These are phyloP conservation scores for Friedmanniomyces simplex DNA, from an alignment of 495 filamentous ascomycete genomes.

Conservation along the genomic window DNA sequence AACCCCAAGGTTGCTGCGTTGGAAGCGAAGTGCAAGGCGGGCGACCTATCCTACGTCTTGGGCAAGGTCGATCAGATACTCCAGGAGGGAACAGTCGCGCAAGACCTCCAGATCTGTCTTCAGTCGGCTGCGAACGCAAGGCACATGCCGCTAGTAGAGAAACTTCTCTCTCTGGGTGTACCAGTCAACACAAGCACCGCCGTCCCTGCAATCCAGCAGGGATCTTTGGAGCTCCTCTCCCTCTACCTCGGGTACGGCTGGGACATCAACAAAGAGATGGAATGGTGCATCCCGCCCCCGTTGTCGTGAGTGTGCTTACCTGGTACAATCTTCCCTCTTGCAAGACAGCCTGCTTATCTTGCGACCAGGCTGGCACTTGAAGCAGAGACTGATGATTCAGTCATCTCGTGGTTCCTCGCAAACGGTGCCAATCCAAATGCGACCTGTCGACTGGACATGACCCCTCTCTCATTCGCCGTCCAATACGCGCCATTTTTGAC, in stretches of 20 bases:
- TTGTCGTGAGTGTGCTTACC: not conserved
- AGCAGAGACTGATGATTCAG: not conserved
- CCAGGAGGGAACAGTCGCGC: too few species aligned
- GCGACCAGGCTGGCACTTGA: not conserved
- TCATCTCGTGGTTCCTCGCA: not conserved
- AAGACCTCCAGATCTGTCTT: too few species aligned
- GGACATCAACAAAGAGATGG: conserved; percentile 4
- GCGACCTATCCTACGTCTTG: too few species aligned
- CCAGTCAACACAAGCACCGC: not conserved
- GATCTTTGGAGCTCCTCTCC: not conserved
- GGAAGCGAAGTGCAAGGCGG: too few species aligned
- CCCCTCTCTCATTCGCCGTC: not conserved
- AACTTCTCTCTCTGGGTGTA: not conserved
- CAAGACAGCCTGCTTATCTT: not conserved
- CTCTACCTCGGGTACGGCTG: not conserved
- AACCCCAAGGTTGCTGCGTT: too few species aligned
- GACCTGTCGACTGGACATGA: not conserved
- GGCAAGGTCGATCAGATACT: too few species aligned
- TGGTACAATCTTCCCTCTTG: too few species aligned
- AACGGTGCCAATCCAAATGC: conserved; percentile 2
- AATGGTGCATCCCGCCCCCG: not conserved
- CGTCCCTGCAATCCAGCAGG: not conserved
- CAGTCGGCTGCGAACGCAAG: too few species aligned
- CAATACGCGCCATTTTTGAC: not conserved
- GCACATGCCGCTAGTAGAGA: too few species aligned